These are phyloP conservation scores for Teratosphaeria gauchensis DNA, from an alignment of 2,329 filamentous ascomycete species.

Conservation along the genomic window DNA sequence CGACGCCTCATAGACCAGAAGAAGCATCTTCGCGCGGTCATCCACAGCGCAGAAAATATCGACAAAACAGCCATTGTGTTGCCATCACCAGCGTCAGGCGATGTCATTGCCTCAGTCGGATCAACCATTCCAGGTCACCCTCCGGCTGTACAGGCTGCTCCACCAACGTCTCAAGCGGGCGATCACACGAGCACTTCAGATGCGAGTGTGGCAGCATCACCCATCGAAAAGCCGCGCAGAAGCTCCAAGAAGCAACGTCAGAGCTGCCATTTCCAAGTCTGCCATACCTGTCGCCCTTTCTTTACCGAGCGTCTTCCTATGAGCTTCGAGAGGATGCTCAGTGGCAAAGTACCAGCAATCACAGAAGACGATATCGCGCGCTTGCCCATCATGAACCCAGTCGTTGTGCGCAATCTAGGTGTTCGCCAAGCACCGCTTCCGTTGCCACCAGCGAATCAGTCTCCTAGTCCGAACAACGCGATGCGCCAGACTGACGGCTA, in stretches of 20 bases:
- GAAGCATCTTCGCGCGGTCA: slow-evolving; percentile 21
- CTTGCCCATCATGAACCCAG: slow-evolving; percentile 29
- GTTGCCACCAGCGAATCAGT: background rate
- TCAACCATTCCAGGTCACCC: slow-evolving; percentile 3
- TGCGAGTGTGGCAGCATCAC: slow-evolving; percentile 3
- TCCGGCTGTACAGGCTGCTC: background rate
- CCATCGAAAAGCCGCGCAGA: background rate
- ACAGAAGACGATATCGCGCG: slow-evolving; percentile 20
- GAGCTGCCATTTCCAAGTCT: slow-evolving; percentile 37
- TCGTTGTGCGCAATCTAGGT: slow-evolving; percentile 27
- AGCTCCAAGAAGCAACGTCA: slow-evolving; percentile 1
- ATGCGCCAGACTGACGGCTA: slow-evolving; percentile 9
- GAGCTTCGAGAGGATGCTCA: slow-evolving; percentile 36
- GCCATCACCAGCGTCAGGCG: slow-evolving; percentile 1
- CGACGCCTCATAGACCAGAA: slow-evolving; percentile 34
- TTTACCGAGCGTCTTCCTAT: slow-evolving; percentile 38
- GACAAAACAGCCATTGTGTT: background rate
- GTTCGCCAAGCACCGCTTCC: slow-evolving; percentile 11
- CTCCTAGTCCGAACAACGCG: slow-evolving; percentile 20
- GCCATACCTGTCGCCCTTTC: slow-evolving; percentile 42
- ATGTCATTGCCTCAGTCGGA: slow-evolving; percentile 20
- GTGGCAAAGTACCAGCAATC: slow-evolving; percentile 26
- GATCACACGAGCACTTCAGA: slow-evolving; percentile 8
- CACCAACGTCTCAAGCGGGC: slow-evolving; percentile 4
- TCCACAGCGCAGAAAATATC: slow-evolving; percentile 10